Base-by-base conservation (phyloP, 1,284 basidiomycete genomes). In the Quambalaria eucalypti region DNA sequence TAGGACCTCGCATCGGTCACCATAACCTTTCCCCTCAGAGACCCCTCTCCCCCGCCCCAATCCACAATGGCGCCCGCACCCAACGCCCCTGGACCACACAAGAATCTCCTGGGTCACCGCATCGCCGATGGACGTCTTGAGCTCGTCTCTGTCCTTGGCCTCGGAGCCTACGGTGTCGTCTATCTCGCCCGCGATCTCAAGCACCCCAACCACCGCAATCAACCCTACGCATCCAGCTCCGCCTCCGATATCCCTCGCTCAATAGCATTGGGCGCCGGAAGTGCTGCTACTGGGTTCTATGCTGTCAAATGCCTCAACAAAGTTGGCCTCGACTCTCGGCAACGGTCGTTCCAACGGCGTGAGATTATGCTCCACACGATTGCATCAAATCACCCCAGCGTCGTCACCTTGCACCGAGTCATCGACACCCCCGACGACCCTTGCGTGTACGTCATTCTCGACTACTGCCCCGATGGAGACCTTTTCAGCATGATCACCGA, bases 81-180 rank as follows among this genome's bases (percentile, higher is more conserved):
- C 7, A 26, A 46, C 42, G 42, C 42, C 14, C 42, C 42, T 46
- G 42, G 42, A 31, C 50, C 26, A 7, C 66, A 70, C 57, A 66
- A 64, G 55, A 77, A 78, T 65, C 68, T 78, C 42, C 66, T 78
- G 50, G 78, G 78, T 29, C 69, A 74, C 54, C 60, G 64, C 47
- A 76, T 79, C 56, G 77, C 77, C 59, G 70, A 77, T 52, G 74
- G 71, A 21, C 65, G 76, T 2, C 83, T 96, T 60, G 85, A 92
- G 78, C 87, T 96, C 68, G 84, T 90, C 68, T 85, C 88, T 69
- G 83, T 93, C 54, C 84, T 98, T 53, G 93, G 93, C 51, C 83
- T 90, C 51, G 93, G 93, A 44, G 91, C 91, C 25, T 97, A 96
- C 76, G 93, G 93, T 59, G 87, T 95, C 68, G 92, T 96, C 49